Percentiles rank a stretch among this genome's conserved stretches.
phyloP scores from a whole-genome alignment of 345 rosid genomes.

The Aegle marmelos region DNA sequence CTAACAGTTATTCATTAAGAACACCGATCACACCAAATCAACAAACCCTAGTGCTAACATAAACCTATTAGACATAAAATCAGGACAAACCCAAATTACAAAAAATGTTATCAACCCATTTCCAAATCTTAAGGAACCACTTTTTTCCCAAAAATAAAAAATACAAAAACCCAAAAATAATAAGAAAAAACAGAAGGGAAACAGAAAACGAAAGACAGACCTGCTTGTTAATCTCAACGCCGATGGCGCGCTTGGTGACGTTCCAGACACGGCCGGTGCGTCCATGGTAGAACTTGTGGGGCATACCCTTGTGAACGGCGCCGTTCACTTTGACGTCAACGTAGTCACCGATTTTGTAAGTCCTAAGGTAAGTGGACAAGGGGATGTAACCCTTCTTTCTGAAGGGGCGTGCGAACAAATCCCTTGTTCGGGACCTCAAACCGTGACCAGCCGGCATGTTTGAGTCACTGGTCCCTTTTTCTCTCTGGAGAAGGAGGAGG shows the following conservation, averaged over 20 bases:
- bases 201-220: slow-evolving; percentile 13
- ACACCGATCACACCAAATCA: neutral
- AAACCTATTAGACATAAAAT: neutral
- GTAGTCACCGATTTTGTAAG: slow-evolving; percentile 61
- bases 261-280: slow-evolving; percentile 84
- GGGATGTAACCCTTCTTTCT: slow-evolving; percentile 84
- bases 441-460: slow-evolving; percentile 83
- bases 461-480: neutral
- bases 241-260: slow-evolving; percentile 76
- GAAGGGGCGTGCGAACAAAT: slow-evolving; percentile 61
- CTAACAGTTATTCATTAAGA: neutral
- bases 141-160: neutral
- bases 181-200: neutral
- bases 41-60: neutral
- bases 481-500: neutral
- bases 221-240: slow-evolving; percentile 79
- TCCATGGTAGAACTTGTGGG: slow-evolving; percentile 82
- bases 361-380: slow-evolving; percentile 57
- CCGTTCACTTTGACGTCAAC: slow-evolving; percentile 78
- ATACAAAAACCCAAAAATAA: too few relatives aligned
- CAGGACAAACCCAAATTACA: neutral
- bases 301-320: slow-evolving; percentile 83
- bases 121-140: neutral
- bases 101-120: neutral
- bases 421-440: slow-evolving; percentile 57